These are phyloP conservation scores for Penicillium sp. DNA, from an alignment of 2,329 filamentous ascomycete species.

Conservation along the genomic window DNA sequence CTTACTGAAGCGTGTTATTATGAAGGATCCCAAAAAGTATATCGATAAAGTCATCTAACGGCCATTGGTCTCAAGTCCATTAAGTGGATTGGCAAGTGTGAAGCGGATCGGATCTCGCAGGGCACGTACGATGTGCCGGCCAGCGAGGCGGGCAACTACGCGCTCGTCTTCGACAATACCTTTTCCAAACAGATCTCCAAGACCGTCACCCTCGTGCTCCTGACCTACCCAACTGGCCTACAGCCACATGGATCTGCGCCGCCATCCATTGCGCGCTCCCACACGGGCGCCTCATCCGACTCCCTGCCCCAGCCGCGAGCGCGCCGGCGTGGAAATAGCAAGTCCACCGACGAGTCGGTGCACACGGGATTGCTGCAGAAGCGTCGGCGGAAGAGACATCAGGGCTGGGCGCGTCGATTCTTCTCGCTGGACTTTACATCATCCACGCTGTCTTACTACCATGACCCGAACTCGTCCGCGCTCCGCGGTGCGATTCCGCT, in stretches of 20 bases:
- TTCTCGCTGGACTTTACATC: conserved; percentile 96
- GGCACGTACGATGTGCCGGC: conserved; percentile 78
- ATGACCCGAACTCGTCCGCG: conserved; percentile 89
- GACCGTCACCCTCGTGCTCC: conserved; percentile 88
- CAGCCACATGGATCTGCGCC: conserved; percentile 50
- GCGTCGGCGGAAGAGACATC: conserved; percentile 86
- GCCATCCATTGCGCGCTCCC: conserved; percentile 43
- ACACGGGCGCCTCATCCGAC: conserved; percentile 53
- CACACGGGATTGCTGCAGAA: conserved; percentile 87
- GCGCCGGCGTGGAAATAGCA: conserved; percentile 33
- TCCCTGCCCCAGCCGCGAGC: conserved; percentile 46
- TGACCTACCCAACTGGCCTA: conserved; percentile 84
- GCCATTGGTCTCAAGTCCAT: conserved; percentile 64
- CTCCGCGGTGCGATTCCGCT: conserved; percentile 90
- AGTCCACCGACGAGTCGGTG: conserved; percentile 48
- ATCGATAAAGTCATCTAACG: too few relatives aligned
- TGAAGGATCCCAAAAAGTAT: too few relatives aligned
- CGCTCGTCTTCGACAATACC: conserved; percentile 96
- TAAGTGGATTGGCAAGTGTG: conserved; percentile 88
- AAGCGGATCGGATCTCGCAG: conserved; percentile 92
- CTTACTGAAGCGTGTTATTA: too few relatives aligned
- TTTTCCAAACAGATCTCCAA: conserved; percentile 96
- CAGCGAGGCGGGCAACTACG: conserved; percentile 87
- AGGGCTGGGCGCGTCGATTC: conserved; percentile 89
- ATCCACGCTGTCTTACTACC: conserved; percentile 94